Evolutionary conservation across 768 basidiomycete genomes (phyloP).

Genomic region (Candolleomyces efflorescens): DNA sequence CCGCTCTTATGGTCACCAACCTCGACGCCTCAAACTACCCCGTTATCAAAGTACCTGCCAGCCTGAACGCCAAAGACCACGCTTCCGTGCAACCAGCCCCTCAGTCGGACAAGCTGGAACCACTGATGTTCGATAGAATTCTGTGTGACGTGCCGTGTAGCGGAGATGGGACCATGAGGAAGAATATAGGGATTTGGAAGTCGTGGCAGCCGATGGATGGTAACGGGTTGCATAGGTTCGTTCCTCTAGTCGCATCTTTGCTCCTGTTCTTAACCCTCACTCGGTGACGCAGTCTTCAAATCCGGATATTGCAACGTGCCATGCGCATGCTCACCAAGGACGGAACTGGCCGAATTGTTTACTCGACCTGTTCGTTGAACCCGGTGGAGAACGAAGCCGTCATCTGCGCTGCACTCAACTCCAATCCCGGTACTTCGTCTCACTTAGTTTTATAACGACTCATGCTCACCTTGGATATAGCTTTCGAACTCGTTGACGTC

Average conservation of each 20-base stretch:
- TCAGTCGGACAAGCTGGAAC: constrained; percentile 32
- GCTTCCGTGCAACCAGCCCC: constrained; percentile 2
- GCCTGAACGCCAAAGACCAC: too few species aligned
- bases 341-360: constrained; percentile 65
- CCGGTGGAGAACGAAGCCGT: constrained; percentile 98
- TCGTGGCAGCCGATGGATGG: constrained; percentile 86
- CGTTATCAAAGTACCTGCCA: constrained; percentile 47
- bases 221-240: constrained; percentile 82
- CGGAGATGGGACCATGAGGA: constrained; percentile 93
- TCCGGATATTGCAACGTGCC: constrained; percentile 87
- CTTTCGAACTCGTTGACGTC: constrained; percentile 78
- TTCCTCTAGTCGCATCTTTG: background rate
- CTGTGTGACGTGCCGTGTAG: constrained; percentile 97
- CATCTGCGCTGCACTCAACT: constrained; percentile 74
- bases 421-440: constrained; percentile 53
- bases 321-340: constrained; percentile 81
- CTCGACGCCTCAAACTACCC: constrained; percentile 90
- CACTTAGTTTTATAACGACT: background rate
- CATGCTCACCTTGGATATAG: constrained; percentile 25
- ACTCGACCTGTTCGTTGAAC: constrained; percentile 97
- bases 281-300: constrained; percentile 60
- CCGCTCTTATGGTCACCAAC: constrained; percentile 93
- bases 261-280: background rate
- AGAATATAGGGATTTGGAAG: constrained; percentile 95
- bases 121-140: constrained; percentile 86